These are phyloP conservation scores for Candida freyschussii DNA, from an alignment of 1,139 yeast species.

Conservation along the genomic window DNA sequence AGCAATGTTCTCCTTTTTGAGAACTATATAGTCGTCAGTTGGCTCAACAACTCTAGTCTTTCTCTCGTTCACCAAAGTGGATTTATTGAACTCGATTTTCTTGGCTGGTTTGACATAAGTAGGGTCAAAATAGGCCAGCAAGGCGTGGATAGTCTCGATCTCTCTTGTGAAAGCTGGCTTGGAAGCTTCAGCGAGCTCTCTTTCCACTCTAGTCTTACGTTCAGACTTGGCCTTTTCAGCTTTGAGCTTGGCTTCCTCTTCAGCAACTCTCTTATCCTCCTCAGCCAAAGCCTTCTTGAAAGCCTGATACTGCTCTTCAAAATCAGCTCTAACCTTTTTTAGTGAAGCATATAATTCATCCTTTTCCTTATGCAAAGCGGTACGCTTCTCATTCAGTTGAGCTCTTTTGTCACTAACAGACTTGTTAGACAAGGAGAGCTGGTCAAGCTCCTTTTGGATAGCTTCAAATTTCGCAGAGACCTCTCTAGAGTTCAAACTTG, in stretches of 20 bases:
- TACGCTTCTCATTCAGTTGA: conserved; percentile 59
- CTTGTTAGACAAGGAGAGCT: conserved; percentile 59
- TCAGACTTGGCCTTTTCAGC: conserved; percentile 56
- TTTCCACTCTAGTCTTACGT: conserved; percentile 62
- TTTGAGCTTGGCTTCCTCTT: conserved; percentile 55
- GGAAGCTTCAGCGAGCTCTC: conserved; percentile 61
- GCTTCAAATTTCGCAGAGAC: conserved; percentile 49
- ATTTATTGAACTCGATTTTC: conserved; percentile 26
- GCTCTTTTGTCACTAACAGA: conserved; percentile 63
- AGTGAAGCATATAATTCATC: conserved; percentile 63
- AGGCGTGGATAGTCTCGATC: conserved; percentile 65
- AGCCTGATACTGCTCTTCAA: conserved; percentile 65
- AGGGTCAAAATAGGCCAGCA: conserved; percentile 75
- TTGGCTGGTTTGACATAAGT: conserved; percentile 56
- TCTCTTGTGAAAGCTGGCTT: conserved; percentile 82
- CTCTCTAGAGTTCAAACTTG: conserved; percentile 59
- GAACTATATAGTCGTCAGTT: conserved; percentile 60
- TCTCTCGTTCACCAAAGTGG: conserved; percentile 29
- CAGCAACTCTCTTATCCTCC: conserved; percentile 67
- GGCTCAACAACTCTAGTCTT: conserved; percentile 46
- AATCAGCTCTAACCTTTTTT: conserved; percentile 61
- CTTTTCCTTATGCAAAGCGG: conserved; percentile 62
- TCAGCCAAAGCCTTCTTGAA: conserved; percentile 66
- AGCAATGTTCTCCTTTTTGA: conserved; percentile 60
- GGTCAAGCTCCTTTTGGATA: conserved; percentile 55